Evolutionary conservation across 129 eudicot genomes (phyloP), one percentile per base, ranked within the genome.

Genomic region (Helianthus annuus): DNA sequence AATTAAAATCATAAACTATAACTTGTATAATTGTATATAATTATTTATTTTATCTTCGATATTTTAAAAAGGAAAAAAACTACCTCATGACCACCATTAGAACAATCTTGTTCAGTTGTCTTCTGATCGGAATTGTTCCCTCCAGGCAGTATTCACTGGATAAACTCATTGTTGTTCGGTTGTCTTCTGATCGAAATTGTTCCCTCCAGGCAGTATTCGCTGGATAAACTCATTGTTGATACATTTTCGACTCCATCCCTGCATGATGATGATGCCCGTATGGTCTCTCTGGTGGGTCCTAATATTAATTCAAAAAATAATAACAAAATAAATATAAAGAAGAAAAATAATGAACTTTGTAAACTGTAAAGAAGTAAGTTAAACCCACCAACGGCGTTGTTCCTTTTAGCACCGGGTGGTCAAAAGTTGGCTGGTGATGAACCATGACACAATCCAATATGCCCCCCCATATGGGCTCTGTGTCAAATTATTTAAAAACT

Each of bases 381-480:
- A 15, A 61, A 58, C 66, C 48, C 79, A 95, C 99, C 91, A 88
- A n/a, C 79, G 99, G 99, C 45, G 83, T 86, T 69, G 86, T 80
- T 48, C 99, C 97, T 80, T 82, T 86, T 4, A 95, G 60, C n/a
- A 57, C 17, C 15, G 97, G 99, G 62, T 91, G 99, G 82, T 95
- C 97, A 83, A 95, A 95, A 77, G 99, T 94, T 72, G 94, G 91
- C 51, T 95, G 97, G 6, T 88, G 87, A 82, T 91, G 97, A 75
- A 83, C 71, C 68, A 76, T 56, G 0, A 95, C 87, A 65, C 99
- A 95, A 24, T 95, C 97, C 83, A 95, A 83, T 19, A 91, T 36
- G 78, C 91, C 32, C 32, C 99, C 49, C 97, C 99, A 76, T 95
- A 96, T 40, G 92, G 88, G 72, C 99, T 95, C 99, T 95, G 87